Evolutionary conservation across 257 asterid genomes (phyloP).

Genomic region (Solanum lignicaule): DNA sequence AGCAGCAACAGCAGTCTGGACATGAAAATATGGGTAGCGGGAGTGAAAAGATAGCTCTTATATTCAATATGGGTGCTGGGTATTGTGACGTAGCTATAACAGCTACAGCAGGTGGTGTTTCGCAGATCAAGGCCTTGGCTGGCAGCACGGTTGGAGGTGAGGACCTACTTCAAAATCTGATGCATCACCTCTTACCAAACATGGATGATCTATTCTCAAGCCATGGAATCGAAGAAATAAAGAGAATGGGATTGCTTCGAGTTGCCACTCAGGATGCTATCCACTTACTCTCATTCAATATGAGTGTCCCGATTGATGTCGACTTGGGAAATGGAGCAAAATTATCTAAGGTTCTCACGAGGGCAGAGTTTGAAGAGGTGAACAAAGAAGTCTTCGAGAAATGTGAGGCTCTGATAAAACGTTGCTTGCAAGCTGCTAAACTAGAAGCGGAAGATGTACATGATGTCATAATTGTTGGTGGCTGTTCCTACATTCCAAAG

Average conservation of each 20-base stretch:
- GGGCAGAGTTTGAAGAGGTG: conserved; percentile 54
- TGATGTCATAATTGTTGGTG: conserved; percentile 72
- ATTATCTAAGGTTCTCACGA: conserved; percentile 33
- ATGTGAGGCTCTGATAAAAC: conserved; percentile 39
- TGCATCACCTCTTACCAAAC: conserved; percentile 50
- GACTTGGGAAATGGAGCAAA: conserved; percentile 49
- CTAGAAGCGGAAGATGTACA: conserved; percentile 37
- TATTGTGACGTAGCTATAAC: conserved; percentile 72
- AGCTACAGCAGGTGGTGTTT: conserved; percentile 81
- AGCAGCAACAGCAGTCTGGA: conserved; percentile 49
- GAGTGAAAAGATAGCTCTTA: conserved; percentile 57
- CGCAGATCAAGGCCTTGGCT: conserved; percentile 63
- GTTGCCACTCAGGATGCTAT: conserved; percentile 74
- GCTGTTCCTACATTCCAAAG: conserved; percentile 67
- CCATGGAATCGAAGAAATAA: conserved; percentile 54
- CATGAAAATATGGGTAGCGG: conserved; percentile 54
- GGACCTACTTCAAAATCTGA: conserved; percentile 58
- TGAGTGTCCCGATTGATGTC: conserved; percentile 31
- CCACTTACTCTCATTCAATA: conserved; percentile 47
- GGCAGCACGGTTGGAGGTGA: conserved; percentile 76
- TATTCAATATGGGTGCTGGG: conserved; percentile 94
- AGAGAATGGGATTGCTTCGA: conserved; percentile 58
- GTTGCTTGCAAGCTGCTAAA: conserved; percentile 50
- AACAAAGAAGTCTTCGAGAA: conserved; percentile 43
- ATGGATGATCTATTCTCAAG: conserved; percentile 48